Percentiles rank a stretch among this genome's conserved stretches.
These are phyloP conservation scores for Aspergillus heteromorphus DNA, from an alignment of 495 filamentous ascomycete species.

Conservation along the genomic window DNA sequence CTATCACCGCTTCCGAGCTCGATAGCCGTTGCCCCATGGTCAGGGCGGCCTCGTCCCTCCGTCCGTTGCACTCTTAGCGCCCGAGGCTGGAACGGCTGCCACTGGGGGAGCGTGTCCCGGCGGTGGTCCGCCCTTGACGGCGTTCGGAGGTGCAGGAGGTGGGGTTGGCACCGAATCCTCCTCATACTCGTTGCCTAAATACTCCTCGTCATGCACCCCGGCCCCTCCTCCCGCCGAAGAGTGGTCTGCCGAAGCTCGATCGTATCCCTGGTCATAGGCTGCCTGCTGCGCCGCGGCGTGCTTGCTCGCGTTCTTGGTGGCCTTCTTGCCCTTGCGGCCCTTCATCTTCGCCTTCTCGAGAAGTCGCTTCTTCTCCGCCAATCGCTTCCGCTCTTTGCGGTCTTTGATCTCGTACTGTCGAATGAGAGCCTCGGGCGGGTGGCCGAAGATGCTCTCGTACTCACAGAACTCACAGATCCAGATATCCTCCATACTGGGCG, in stretches of 20 bases:
- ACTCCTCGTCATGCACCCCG: conserved; percentile 48
- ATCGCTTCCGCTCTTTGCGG: conserved; percentile 70
- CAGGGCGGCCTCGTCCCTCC: conserved; percentile 36
- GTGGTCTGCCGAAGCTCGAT: conserved; percentile 42
- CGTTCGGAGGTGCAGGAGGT: conserved; percentile 30
- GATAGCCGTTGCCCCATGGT: conserved; percentile 9
- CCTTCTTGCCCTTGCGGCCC: conserved; percentile 75
- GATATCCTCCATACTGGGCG: conserved; percentile 65
- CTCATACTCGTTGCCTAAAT: conserved; percentile 50
- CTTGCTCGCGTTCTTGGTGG: conserved; percentile 60
- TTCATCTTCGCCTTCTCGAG: conserved; percentile 96
- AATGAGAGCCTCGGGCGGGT: conserved; percentile 76
- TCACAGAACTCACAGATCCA: conserved; percentile 97
- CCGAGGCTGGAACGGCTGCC: conserved; percentile 13
- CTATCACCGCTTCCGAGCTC: not conserved
- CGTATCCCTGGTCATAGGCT: conserved; percentile 41
- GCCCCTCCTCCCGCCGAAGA: conserved; percentile 35
- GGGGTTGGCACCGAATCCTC: conserved; percentile 40
- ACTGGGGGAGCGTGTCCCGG: conserved; percentile 22
- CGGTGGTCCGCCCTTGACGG: conserved; percentile 31
- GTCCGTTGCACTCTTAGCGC: conserved; percentile 22
- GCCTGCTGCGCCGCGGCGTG: conserved; percentile 32
- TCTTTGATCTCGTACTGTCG: conserved; percentile 94
- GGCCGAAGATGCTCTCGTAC: conserved; percentile 81
- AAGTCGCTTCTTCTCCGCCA: conserved; percentile 76